Conservation (phyloP, 768 basidiomycete species). For the Lactarius hengduanensis region DNA sequence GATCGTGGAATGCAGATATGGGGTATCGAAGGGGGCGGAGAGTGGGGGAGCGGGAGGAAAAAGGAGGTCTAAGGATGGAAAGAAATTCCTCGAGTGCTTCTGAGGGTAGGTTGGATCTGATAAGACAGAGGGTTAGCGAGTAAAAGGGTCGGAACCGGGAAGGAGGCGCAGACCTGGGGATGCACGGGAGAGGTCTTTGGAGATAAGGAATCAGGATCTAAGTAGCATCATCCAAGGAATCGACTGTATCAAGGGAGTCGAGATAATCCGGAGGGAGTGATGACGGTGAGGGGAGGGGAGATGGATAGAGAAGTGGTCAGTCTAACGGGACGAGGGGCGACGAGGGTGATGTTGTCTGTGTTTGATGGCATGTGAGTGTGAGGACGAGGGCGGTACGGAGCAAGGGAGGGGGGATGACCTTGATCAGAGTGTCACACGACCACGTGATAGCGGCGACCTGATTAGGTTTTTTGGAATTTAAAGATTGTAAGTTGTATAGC, state of each 20-base stretch:
- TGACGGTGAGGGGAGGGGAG: constrained; percentile 33
- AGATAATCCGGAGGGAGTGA: constrained; percentile 38
- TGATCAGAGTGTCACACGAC: constrained; percentile 14
- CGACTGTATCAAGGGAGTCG: constrained; percentile 39
- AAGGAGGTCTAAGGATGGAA: constrained; percentile 63
- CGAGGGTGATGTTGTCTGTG: constrained; percentile 63
- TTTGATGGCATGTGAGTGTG: constrained; percentile 45
- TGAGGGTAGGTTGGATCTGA: constrained; percentile 54
- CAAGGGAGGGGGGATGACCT: background rate
- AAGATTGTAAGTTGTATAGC: background rate
- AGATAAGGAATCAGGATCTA: constrained; percentile 44
- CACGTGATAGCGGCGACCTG: background rate
- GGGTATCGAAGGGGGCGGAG: constrained; percentile 53
- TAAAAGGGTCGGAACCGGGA: constrained; percentile 10
- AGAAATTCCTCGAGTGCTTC: constrained; percentile 84
- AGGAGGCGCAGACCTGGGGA: constrained; percentile 51
- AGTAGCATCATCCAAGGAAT: constrained; percentile 37
- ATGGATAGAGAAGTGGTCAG: constrained; percentile 39
- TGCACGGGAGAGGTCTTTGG: constrained; percentile 44
- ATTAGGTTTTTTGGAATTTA: background rate
- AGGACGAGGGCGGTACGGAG: background rate
- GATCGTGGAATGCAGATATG: constrained; percentile 34
- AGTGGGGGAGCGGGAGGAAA: constrained; percentile 52
- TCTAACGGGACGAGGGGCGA: constrained; percentile 74
- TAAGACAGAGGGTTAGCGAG: constrained; percentile 27